Percentiles rank a stretch among this genome's conserved stretches.
These are phyloP conservation scores for Diaporthe sp. DNA, from an alignment of 2,329 filamentous ascomycete genomes.

Conservation along the genomic window DNA sequence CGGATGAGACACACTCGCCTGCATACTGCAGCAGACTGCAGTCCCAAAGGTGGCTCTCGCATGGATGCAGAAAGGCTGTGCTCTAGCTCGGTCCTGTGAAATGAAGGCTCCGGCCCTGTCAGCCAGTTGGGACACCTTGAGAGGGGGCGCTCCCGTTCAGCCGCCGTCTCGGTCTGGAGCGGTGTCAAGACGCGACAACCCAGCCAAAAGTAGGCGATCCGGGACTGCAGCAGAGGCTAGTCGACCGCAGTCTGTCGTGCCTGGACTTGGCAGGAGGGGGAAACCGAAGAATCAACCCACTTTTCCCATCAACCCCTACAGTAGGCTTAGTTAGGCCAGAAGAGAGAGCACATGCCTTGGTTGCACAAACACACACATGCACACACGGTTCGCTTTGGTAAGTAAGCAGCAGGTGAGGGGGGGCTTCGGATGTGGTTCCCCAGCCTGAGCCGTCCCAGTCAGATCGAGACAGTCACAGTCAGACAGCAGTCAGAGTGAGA, in stretches of 20 bases:
- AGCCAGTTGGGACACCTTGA: slow-evolving; percentile 8
- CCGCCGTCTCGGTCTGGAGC: slow-evolving; percentile 26
- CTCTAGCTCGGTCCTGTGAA: slow-evolving; percentile 30
- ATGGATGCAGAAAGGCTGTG: slow-evolving; percentile 32
- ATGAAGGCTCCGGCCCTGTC: slow-evolving; percentile 22
- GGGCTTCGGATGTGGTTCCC: too few species aligned
- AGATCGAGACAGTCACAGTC: not conserved
- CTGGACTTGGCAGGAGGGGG: slow-evolving; percentile 32
- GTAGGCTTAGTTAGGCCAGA: not conserved
- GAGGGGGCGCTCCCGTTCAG: not conserved
- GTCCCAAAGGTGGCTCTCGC: slow-evolving; percentile 16
- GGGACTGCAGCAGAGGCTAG: slow-evolving; percentile 13
- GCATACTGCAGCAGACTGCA: slow-evolving; percentile 10
- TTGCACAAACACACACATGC: slow-evolving; percentile 3
- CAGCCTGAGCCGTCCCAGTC: not conserved
- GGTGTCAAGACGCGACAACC: slow-evolving; percentile 16
- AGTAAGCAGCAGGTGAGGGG: slow-evolving; percentile 1
- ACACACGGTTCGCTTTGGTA: not conserved
- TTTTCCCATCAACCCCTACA: slow-evolving; percentile 11
- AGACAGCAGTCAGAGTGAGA: not conserved
- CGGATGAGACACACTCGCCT: slow-evolving; percentile 17
- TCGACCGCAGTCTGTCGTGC: slow-evolving; percentile 24
- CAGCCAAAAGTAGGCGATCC: not conserved
- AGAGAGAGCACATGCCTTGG: slow-evolving; percentile 10
- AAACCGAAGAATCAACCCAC: slow-evolving; percentile 22